Evolutionary conservation across 1,284 basidiomycete species (phyloP), one percentile per base, ranked within the genome.

Genomic region (Erythrobasidium hasegawianum): DNA sequence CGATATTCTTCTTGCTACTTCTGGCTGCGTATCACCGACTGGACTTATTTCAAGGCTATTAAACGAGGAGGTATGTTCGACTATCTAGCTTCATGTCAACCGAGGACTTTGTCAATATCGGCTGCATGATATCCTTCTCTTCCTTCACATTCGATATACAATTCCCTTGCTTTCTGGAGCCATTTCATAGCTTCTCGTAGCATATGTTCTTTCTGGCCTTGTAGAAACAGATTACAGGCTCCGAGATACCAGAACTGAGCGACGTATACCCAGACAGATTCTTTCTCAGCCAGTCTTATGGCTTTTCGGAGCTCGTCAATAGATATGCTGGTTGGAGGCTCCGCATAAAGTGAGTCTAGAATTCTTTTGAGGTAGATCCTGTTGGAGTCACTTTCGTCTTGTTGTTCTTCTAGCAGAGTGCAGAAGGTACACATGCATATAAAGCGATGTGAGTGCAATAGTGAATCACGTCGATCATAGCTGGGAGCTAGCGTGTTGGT

Each of bases 361-460:
- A 27, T 26, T 20, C 27, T 40, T 38, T 43, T 29, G 20, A 64
- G 40, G 38, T 47, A 27, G 13, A 38, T 16, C 14, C 62, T 45
- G 41, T 57, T 57, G 14, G 40, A 22, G 26, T 57, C 55, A 33
- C 62, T 57, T 8, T 41, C 24, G 27, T 38, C 26, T n/a, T 20
- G 13, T 16, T 16, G 18, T 8, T 2, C 10, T 56, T 52, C 14
- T 18, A n/a, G 52, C 22, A 45, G 16, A 18, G 43, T 41, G 43
- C 54, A 57, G 40, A 57, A 38, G 22, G 38, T n/a, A 33, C 62
- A 64, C 11, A 20, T 20, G 43, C 62, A 64, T 13, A 64, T 16
- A 43, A 64, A 64, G 18, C 55, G 62, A 57, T 64, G 29, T 16
- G 55, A 49, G n/a, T 22, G 11, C 14, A 49, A n/a, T 9, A 64